Base-by-base conservation (phyloP, 805 yeast species). In the Myxozyma neotropica region DNA sequence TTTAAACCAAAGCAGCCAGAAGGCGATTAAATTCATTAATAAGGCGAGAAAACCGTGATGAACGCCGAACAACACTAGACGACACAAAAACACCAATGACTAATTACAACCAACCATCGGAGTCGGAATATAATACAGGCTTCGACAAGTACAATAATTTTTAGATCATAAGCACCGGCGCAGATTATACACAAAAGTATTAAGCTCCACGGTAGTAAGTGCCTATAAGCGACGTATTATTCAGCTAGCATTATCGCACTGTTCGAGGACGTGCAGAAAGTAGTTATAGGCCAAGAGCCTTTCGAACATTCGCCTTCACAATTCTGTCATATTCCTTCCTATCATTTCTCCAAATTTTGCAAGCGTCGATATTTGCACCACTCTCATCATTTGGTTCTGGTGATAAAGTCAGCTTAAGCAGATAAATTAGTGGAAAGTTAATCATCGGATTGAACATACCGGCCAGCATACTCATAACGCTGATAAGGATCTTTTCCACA, bases 391-490 rank as follows among this genome's bases (percentile, higher is more conserved):
- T 94, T 2, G 99, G 98, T 74, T 94, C 96, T 57, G 46, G 38
- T 2, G 19, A 8, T 3, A 36, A 8, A 12, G n/a, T n/a, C n/a
- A n/a, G n/a, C n/a, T n/a, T n/a, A n/a, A n/a, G n/a, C n/a, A n/a
- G n/a, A n/a, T n/a, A n/a, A n/a, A n/a, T n/a, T n/a, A n/a, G n/a
- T n/a, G n/a, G n/a, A n/a, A n/a, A n/a, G n/a, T n/a, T n/a, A n/a
- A n/a, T n/a, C n/a, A n/a, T n/a, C n/a, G n/a, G n/a, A n/a, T n/a
- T n/a, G n/a, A n/a, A 53, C 64, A 17, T 49, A 60, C 65, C 78
- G 4, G 97, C 96, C 61, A 94, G 79, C 97, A 94, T 92, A 69
- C 96, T 88, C 81, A 92, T 84, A 23, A 94, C 98, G 73, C 96
- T 87, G 59, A 94, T 75, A 62, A 94, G 77, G 61, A 94, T 94